Evolutionary conservation across 805 yeast genomes (phyloP), one percentile per base, ranked within the genome.

Genomic region (Suhomyces sp.): DNA sequence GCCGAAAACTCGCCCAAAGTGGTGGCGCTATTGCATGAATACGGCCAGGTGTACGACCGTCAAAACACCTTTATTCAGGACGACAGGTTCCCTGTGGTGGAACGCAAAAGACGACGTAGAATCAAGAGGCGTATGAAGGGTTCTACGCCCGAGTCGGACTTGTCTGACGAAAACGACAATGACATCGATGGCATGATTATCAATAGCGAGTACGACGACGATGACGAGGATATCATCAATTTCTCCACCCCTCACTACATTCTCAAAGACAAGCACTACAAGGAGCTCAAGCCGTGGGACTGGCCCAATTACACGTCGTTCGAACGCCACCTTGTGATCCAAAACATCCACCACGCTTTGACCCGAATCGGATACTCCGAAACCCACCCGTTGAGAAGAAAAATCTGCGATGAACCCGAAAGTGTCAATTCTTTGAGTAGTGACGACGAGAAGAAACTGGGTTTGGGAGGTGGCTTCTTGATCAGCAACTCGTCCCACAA

Each of bases 341-440:
- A 66, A 44, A 74, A 73, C 57, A 63, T 69, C 49, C 63, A 72
- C 55, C 63, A 67, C 46, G 77, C 78, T 5, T 67, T 75, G 55
- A 73, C 75, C 23, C 56, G 80, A 42, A 59, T 73, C 42, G 80
- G 79, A 22, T 75, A 63, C 53, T 72, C 70, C 63, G 77, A 71
- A 40, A 72, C 78, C 8, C 79, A 75, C 55, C 79, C 80, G 6
- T 62, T 74, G 48, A 59, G 80, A 40, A 69, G 61, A 51, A 72
- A 70, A 53, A 63, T 75, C 49, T 49, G 57, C 46, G 53, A 52
- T 9, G 41, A 46, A 31, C 33, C 49, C 1, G 46, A 46, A 6
- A 19, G 8, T n/a, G 19, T 7, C 7, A 36, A 12, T 12, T 29
- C 45, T 23, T 38, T 23, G n/a, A 51, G 45, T 27, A 41, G 41